These are phyloP conservation scores for Urostyla sp. DNA, from an alignment of 73 alveolate genomes.

Conservation along the genomic window DNA sequence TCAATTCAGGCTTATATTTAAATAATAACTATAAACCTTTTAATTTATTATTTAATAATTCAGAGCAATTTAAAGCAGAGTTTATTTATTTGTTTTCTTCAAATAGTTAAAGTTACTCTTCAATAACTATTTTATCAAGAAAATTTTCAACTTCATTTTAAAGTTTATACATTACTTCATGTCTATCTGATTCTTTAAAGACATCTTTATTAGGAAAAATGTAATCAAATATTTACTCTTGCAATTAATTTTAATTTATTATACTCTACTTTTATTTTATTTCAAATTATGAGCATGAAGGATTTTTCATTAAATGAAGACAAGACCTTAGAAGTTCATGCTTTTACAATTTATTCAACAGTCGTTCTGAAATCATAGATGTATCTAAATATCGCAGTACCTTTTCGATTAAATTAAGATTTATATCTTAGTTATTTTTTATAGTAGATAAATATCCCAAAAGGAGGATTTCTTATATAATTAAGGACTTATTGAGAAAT, in stretches of 20 bases:
- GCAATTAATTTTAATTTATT: not conserved
- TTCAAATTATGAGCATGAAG: constrained; percentile 7
- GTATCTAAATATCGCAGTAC: constrained; percentile 38
- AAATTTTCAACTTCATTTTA: constrained; percentile 1
- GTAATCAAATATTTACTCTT: not conserved
- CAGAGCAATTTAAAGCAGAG: constrained; percentile 37
- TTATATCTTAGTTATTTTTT: not conserved
- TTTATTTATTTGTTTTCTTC: not conserved
- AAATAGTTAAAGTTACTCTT: not conserved
- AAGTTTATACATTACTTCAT: constrained; percentile 19
- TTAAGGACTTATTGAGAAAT: constrained; percentile 9
- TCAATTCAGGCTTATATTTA: not conserved
- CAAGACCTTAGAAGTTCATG: constrained; percentile 30
- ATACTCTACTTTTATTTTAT: not conserved
- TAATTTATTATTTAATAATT: not conserved
- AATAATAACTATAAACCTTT: not conserved
- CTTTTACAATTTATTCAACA: constrained; percentile 4
- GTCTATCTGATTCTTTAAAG: constrained; percentile 20
- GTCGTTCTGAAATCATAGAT: not conserved
- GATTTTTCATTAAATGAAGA: constrained; percentile 18
- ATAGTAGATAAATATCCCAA: constrained; percentile 23
- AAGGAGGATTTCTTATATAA: constrained; percentile 37
- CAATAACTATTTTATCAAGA: not conserved
- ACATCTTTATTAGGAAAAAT: constrained; percentile 40
- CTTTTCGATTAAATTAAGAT: not conserved